A percentile compares a stretch with the other conserved stretches of the same genome.
phyloP scores from a whole-genome alignment of 768 basidiomycete genomes.

The Kwoniella bestiolae region DNA sequence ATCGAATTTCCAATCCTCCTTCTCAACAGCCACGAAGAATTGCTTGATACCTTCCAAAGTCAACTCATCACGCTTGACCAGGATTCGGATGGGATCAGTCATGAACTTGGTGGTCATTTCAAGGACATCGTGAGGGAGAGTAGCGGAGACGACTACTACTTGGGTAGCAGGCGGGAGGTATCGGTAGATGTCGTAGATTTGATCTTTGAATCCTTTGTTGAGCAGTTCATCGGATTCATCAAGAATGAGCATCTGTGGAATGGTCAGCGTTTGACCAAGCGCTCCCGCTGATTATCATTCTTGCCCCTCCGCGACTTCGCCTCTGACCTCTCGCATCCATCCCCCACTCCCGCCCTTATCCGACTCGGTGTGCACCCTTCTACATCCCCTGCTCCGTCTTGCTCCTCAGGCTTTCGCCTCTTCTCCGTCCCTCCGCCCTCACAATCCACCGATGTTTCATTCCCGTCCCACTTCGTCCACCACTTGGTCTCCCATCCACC shows the following conservation, averaged over 20 bases:
- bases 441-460: too few species aligned
- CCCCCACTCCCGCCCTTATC: too few species aligned
- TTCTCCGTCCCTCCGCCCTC: too few species aligned
- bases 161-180: conserved; percentile 96
- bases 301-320: background rate
- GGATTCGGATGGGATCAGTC: conserved; percentile 92
- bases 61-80: conserved; percentile 99
- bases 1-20: conserved; percentile 99
- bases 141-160: conserved; percentile 94
- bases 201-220: conserved; percentile 98
- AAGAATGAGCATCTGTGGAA: conserved; percentile 53
- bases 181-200: conserved; percentile 98
- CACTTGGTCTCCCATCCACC: too few species aligned
- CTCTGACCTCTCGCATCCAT: too few species aligned
- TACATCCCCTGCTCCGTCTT: too few species aligned
- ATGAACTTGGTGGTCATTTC: conserved; percentile 99
- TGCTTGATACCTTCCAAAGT: conserved; percentile 72
- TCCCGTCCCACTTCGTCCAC: too few species aligned
- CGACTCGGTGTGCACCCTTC: too few species aligned
- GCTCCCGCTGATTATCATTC: background rate
- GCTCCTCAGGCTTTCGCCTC: too few species aligned
- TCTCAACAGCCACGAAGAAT: conserved; percentile 86
- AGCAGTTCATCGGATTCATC: conserved; percentile 84
- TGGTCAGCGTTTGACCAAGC: background rate
- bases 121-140: conserved; percentile 92